Evolutionary conservation across 371 early-diverging fungal species (phyloP), one percentile per base, ranked within the genome.

Genomic region (Circinella minor): DNA sequence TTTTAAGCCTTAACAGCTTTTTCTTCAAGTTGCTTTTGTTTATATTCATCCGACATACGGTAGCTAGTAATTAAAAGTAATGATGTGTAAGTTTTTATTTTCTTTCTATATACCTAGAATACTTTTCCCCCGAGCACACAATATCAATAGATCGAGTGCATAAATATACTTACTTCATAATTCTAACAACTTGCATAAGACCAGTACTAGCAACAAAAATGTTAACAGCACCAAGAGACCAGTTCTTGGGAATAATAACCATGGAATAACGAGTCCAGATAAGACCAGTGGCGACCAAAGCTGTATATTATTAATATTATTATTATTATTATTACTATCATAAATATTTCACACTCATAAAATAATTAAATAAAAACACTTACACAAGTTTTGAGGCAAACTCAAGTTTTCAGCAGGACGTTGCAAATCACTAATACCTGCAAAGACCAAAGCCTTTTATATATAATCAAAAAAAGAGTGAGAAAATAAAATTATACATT

Each of bases 191-290:
- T 84, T 98, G 98, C 72, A 91, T 91, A 55, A 92, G 67, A 63
- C 94, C 95, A 38, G 95, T 98, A 71, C 86, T 91, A 48, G 94
- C 98, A 8, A 98, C 95, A 78, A 98, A 98, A 36, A 95, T 46
- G 79, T 98, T 98, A 69, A 98, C 98, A 37, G 91, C 83, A 71
- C 96, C 89, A 75, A 98, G 79, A 68, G 89, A 82, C 77, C 89
- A 96, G 86, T 98, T 98, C 78, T 90, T 89, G 68, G 98, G 98
- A 37, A 86, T 96, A 70, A 98, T 98, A 37, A 94, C 94, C 66
- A 90, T 88, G 11, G 97, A 94, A 82, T 96, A 98, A 60, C 98
- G 93, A 36, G 94, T 90, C 98, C 98, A 98, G 78, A 98, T 98
- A 69, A 95, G 68, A 63, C 98, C 98, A 27, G 98, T 98, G 63